phyloP scores from a whole-genome alignment of 257 asterid species.

The Orobanche coerulescens region DNA sequence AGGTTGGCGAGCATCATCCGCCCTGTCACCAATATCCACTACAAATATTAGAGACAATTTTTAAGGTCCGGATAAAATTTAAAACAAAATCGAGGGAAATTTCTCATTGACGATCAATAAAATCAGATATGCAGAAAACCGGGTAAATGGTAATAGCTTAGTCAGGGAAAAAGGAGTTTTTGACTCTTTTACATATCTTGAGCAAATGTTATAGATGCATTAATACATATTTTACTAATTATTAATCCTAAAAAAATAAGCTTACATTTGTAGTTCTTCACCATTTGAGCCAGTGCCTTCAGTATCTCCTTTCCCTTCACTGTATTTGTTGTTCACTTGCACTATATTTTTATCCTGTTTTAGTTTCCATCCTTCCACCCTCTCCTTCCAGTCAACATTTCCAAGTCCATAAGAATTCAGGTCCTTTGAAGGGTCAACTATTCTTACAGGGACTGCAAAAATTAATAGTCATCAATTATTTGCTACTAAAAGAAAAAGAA shows the following conservation, averaged over 20 bases:
- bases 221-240: background rate
- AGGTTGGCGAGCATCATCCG: slow-evolving; percentile 62
- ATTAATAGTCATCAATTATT: slow-evolving; percentile 12
- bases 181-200: no score
- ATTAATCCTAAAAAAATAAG: background rate
- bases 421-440: slow-evolving; percentile 76
- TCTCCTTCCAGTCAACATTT: slow-evolving; percentile 90
- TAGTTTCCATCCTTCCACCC: slow-evolving; percentile 84
- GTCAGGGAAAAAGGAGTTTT: no score
- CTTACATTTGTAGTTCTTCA: slow-evolving; percentile 73
- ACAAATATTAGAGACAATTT: no score
- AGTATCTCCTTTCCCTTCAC: slow-evolving; percentile 55
- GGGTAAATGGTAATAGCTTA: no score
- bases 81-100: no score
- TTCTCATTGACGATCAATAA: no score
- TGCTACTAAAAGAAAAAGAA: background rate
- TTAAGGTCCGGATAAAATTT: no score
- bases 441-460: slow-evolving; percentile 77
- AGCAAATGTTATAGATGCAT: no score
- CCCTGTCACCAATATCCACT: slow-evolving; percentile 39
- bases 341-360: slow-evolving; percentile 62
- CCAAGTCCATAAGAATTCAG: slow-evolving; percentile 84
- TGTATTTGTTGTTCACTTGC: slow-evolving; percentile 37
- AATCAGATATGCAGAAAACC: no score
- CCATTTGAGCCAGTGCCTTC: slow-evolving; percentile 77